phyloP scores from a whole-genome alignment of 176 grass and related monocot genomes.

The Hordeum marinum region DNA sequence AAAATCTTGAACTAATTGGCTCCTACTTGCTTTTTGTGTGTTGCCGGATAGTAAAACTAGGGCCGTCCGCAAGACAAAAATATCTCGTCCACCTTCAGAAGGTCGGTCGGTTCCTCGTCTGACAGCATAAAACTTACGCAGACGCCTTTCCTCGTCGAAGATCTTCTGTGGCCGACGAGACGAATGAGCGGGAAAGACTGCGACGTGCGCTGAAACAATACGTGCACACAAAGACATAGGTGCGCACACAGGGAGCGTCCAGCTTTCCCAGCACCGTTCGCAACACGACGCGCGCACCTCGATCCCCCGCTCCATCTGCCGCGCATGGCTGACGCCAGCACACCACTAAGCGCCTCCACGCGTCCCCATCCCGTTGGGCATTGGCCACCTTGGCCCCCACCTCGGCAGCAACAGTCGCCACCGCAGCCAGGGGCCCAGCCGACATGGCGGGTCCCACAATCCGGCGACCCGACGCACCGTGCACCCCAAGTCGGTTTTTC shows the following conservation, averaged over 20 bases:
- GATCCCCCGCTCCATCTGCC: background rate
- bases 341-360: background rate
- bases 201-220: background rate
- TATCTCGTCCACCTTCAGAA: background rate
- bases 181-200: background rate
- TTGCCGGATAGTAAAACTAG: too few species aligned
- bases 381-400: background rate
- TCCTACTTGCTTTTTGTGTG: too few species aligned
- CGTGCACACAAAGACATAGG: too few species aligned
- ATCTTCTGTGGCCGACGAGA: background rate
- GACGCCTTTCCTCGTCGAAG: background rate
- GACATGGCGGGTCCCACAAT: background rate
- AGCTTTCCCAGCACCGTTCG: background rate
- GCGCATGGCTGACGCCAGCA: background rate
- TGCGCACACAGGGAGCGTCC: too few species aligned
- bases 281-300: background rate
- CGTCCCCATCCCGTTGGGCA: background rate
- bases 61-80: too few species aligned
- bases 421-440: background rate
- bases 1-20: too few species aligned
- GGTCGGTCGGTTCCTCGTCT: background rate
- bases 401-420: background rate
- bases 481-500: constrained; percentile 12
- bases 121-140: background rate
- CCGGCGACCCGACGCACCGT: background rate